Percentiles rank a stretch among this genome's conserved stretches.
Evolutionary conservation across 2,329 filamentous ascomycete genomes (phyloP).

Genomic region (Diplodia mutila): DNA sequence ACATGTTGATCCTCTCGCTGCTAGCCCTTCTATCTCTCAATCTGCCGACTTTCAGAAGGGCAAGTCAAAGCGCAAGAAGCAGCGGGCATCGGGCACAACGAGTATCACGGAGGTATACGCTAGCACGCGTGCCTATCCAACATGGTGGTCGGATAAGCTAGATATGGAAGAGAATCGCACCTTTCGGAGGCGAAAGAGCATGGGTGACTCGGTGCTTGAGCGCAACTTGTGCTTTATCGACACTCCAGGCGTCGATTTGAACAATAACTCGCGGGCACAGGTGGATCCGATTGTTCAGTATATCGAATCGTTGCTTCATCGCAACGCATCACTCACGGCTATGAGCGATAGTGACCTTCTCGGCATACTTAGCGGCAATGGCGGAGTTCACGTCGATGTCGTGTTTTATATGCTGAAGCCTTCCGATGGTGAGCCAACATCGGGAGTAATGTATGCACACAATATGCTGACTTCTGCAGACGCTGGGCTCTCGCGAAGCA

Average conservation of each 20-base stretch:
- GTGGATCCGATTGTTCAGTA: conserved; percentile 61
- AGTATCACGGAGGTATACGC: conserved; percentile 48
- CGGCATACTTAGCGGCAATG: conserved; percentile 76
- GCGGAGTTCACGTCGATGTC: conserved; percentile 81
- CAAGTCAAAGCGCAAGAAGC: conserved; percentile 34
- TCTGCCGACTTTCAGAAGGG: conserved; percentile 32
- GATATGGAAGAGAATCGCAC: conserved; percentile 70
- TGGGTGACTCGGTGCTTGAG: conserved; percentile 78
- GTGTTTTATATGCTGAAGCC: conserved; percentile 76
- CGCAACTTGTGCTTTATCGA: conserved; percentile 94
- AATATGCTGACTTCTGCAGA: conserved; percentile 30
- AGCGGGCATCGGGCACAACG: conserved; percentile 22
- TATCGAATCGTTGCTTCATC: conserved; percentile 69
- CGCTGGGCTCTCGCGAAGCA: conserved; percentile 58
- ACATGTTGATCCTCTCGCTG: conserved; percentile 73
- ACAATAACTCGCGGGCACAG: conserved; percentile 44
- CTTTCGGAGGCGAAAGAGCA: conserved; percentile 64
- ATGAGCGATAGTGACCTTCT: conserved; percentile 75
- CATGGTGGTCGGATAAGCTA: conserved; percentile 71
- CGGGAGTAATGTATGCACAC: conserved; percentile 46
- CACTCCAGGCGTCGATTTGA: conserved; percentile 65
- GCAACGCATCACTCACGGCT: conserved; percentile 63
- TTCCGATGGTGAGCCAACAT: conserved; percentile 61
- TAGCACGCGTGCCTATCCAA: conserved; percentile 68
- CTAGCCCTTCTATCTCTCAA: conserved; percentile 32